phyloP scores from a whole-genome alignment of 108 stramenopile species.

The Hondaea fermentalgiana region DNA sequence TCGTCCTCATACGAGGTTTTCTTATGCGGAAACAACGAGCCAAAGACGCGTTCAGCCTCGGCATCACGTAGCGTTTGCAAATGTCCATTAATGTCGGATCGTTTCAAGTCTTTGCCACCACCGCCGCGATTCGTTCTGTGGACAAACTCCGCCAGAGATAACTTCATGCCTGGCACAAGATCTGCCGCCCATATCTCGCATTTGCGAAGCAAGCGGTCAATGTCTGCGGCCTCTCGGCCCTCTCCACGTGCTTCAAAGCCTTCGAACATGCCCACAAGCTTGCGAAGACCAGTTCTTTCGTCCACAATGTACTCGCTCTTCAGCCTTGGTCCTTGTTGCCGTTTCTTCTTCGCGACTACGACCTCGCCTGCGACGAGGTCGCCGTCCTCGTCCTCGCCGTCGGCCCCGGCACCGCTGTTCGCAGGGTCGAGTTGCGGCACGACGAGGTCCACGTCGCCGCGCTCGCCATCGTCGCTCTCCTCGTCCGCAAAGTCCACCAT shows the following conservation, averaged over 20 bases:
- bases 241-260: not conserved
- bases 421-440: not conserved
- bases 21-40: not conserved
- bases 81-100: not conserved
- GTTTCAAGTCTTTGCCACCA: not conserved
- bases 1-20: not conserved
- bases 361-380: not conserved
- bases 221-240: not conserved
- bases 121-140: not conserved
- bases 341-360: not conserved
- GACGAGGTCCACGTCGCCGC: not conserved
- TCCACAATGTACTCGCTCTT: not conserved
- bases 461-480: not conserved
- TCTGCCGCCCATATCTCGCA: not conserved
- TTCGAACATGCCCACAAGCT: not conserved
- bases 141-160: not conserved
- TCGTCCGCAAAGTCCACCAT: not conserved
- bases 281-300: not conserved
- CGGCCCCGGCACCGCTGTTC: not conserved
- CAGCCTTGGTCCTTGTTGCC: not conserved
- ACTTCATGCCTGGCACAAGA: not conserved
- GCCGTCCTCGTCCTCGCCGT: conserved; percentile 18
- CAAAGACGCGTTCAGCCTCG: not conserved
- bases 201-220: not conserved
- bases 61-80: not conserved